Base-by-base conservation (phyloP, 2,329 filamentous ascomycete genomes). In the Aaosphaeria arxii region DNA sequence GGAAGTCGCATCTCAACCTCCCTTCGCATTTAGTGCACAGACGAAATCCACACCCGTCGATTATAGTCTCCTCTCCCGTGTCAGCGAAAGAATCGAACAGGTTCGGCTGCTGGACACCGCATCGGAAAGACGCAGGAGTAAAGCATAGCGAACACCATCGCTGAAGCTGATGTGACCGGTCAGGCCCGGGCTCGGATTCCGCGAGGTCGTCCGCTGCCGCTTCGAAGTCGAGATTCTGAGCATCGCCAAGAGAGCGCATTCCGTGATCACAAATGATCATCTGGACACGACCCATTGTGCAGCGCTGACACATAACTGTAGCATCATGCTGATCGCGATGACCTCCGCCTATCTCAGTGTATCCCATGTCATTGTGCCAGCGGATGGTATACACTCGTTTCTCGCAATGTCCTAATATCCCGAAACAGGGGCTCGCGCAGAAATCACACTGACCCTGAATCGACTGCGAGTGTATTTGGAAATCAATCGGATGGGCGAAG, bases 401-500 rank as follows among this genome's bases (percentile, higher is more conserved):
- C 44, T 64, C 58, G 2, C 66, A 70, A 3, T 71, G 58, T 1
- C 75, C 74, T 1, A 71, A 46, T 6, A 77, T 61, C 1, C 71
- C 68, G 41, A 74, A 77, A 0, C 57, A 44, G 9, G 70, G 64
- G 11, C 72, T 57, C 3, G 65, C 51, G 50, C 75, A 78, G 61
- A 72, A 78, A 49, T 71, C 65, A 53, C 75, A 78, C 1, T 61
- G 55, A 6, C 1, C 45, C 39, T 7, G 4, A 13, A 11, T n/a
- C 29, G 40, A 11, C n/a, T 36, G 33, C 2, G 13, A 1, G 33
- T 28, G 4, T 5, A 35, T 38, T 28, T 56, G 48, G 46, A 76
- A 75, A 4, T 52, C 35, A 9, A 77, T 67, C 0, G 74, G 74
- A 42, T 76, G 72, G 1, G 71, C 64, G 43, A 73, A 71, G 1